Base-by-base conservation (phyloP, 2,329 filamentous ascomycete species). In the Beauveria sp. region DNA sequence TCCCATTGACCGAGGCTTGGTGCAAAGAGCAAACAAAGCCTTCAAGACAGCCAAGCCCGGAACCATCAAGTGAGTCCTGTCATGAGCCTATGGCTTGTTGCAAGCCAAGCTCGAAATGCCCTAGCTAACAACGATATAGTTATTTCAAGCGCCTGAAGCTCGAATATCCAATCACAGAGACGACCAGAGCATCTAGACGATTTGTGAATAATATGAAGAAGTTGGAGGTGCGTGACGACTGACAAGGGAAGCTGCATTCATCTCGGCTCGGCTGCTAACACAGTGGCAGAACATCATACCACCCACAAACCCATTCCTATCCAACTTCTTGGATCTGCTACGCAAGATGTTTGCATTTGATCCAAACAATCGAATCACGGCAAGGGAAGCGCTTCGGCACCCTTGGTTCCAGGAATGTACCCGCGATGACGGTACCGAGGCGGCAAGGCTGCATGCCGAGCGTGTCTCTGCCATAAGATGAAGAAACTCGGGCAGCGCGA, bases 321-420 rank as follows among this genome's bases (percentile, higher is more conserved):
- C 75, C 55, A 76, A 80, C 55, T 86, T 86, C 65, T 70, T 85
- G 50, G 83, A 86, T 69, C 77, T 86, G 18, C 71, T 86, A 16
- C 76, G 77, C 65, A 84, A 81, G 70, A 86, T 86, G 57, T 86
- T 86, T 66, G 78, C 85, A 30, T 86, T 86, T 69, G 83, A 86
- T 62, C 83, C 83, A 1, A 71, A 74, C 5, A 78, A 81, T 58
- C 80, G 83, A 47, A 86, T 86, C 63, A 85, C 81, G 3, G 84
- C 84, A 26, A 82, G 83, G 63, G 74, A 85, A 65, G 84, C 84
- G 14, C 72, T 86, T 43, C 78, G 81, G 55, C 84, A 86, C 64
- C 80, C 81, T 2, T 86, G 83, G 83, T 86, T 86, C 71, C 79
- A 79, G 65, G 83, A 86, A 67, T 70, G 75, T 14, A 78, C 81